These are phyloP conservation scores for Fusarium transvaalense DNA, from an alignment of 2,329 filamentous ascomycete genomes.

Conservation along the genomic window DNA sequence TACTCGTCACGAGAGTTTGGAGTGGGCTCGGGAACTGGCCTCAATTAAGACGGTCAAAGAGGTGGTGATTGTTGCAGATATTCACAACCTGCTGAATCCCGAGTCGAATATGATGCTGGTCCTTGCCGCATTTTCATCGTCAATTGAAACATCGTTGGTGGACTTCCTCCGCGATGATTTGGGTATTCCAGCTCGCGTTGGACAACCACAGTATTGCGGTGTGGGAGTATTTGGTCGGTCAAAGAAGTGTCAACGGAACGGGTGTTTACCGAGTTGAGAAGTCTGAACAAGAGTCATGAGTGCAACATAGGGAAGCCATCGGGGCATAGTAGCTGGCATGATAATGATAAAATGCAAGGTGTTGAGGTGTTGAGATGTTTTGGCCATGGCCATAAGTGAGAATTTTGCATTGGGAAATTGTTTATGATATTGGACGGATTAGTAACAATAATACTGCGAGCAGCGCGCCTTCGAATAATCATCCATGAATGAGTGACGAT, in stretches of 20 bases:
- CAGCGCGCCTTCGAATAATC: not conserved
- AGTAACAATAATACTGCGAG: not conserved
- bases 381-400: conserved; percentile 1
- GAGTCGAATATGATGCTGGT: conserved; percentile 67
- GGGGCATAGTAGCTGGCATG: not conserved
- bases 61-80: conserved; percentile 65
- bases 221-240: conserved; percentile 44
- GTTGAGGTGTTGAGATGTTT: conserved; percentile 23
- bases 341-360: conserved; percentile 18
- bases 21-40: conserved; percentile 70
- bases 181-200: conserved; percentile 44
- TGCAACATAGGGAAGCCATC: not conserved
- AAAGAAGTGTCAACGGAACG: conserved; percentile 41
- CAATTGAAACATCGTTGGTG: conserved; percentile 67
- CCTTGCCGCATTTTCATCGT: conserved; percentile 71
- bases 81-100: conserved; percentile 66
- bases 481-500: conserved; percentile 12
- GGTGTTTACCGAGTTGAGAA: conserved; percentile 39
- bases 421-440: too few relatives aligned
- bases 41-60: conserved; percentile 62
- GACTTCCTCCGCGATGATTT: conserved; percentile 61
- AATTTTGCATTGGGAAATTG: conserved; percentile 5
- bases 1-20: conserved; percentile 63
- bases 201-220: conserved; percentile 42
- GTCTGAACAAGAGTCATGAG: not conserved